Evolutionary conservation across 2,329 filamentous ascomycete genomes (phyloP).

Genomic region (Ilyonectria mors-panacis): DNA sequence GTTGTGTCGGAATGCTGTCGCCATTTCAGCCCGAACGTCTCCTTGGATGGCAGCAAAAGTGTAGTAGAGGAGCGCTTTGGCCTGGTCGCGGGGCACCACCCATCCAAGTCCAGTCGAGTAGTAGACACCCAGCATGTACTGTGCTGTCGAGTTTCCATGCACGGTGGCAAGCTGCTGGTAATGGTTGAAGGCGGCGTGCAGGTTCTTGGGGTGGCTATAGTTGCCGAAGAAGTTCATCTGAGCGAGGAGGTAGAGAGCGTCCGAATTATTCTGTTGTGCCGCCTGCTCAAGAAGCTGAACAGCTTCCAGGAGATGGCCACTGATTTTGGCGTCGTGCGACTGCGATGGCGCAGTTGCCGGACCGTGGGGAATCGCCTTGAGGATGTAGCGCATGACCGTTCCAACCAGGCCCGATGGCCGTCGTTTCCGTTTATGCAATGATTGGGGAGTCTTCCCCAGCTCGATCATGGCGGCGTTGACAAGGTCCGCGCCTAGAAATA

Average conservation of each 20-base stretch:
- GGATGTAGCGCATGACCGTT: constrained; percentile 59
- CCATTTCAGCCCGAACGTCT: constrained; percentile 92
- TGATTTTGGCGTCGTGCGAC: constrained; percentile 52
- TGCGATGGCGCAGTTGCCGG: constrained; percentile 63
- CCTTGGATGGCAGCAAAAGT: constrained; percentile 91
- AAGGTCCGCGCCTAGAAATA: constrained; percentile 63
- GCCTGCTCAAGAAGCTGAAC: constrained; percentile 68
- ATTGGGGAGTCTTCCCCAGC: constrained; percentile 65
- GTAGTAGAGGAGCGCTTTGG: constrained; percentile 92
- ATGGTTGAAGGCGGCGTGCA: constrained; percentile 82
- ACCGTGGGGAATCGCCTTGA: constrained; percentile 66
- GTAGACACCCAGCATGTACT: constrained; percentile 96
- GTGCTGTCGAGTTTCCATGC: constrained; percentile 90
- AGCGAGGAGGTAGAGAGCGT: constrained; percentile 90
- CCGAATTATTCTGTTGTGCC: constrained; percentile 74
- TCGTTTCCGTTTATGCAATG: constrained; percentile 60
- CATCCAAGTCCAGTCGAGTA: constrained; percentile 93
- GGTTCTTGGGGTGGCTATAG: constrained; percentile 87
- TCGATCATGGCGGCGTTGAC: constrained; percentile 67
- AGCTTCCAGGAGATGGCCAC: constrained; percentile 64
- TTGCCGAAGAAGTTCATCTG: constrained; percentile 99
- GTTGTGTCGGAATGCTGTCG: constrained; percentile 88
- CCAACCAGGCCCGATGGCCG: constrained; percentile 62
- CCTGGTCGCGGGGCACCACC: constrained; percentile 87
- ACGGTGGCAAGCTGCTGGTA: constrained; percentile 84